Evolutionary conservation across 2,329 filamentous ascomycete genomes (phyloP).

Genomic region (Colletotrichum chlorophyti): DNA sequence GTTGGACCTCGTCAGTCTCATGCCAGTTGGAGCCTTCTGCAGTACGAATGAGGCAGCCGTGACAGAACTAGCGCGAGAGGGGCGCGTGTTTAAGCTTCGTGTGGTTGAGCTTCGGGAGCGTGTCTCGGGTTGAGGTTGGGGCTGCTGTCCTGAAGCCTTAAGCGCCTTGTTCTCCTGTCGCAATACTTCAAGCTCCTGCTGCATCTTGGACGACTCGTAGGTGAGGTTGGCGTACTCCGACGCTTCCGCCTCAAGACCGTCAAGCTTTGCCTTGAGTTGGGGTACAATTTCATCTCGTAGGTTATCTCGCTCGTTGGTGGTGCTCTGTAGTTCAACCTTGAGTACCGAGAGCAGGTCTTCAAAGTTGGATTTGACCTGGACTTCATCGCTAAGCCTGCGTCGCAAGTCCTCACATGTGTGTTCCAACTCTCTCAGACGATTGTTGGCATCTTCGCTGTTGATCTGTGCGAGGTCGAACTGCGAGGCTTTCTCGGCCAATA

Average conservation of each 20-base stretch:
- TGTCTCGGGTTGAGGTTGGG: not conserved
- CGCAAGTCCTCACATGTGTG: conserved; percentile 80
- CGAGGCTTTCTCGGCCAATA: conserved; percentile 80
- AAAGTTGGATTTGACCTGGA: conserved; percentile 88
- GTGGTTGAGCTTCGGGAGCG: conserved; percentile 35
- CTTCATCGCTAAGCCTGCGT: conserved; percentile 83
- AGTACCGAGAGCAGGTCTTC: conserved; percentile 89
- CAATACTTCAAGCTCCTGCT: conserved; percentile 81
- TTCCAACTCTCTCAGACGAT: conserved; percentile 80
- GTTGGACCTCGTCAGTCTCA: conserved; percentile 65
- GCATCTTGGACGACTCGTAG: conserved; percentile 84
- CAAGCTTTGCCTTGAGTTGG: conserved; percentile 75
- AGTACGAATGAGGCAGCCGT: conserved; percentile 56
- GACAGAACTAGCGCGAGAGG: conserved; percentile 72
- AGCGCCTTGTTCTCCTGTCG: conserved; percentile 71
- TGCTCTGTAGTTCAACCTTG: conserved; percentile 79
- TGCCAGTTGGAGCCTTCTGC: conserved; percentile 42
- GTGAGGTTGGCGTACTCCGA: conserved; percentile 74
- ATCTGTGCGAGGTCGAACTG: conserved; percentile 62
- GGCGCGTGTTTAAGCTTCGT: conserved; percentile 25
- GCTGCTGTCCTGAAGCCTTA: conserved; percentile 46
- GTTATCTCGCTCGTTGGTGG: conserved; percentile 89
- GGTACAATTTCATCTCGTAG: conserved; percentile 88
- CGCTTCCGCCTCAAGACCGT: conserved; percentile 79
- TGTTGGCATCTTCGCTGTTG: conserved; percentile 62